These are phyloP conservation scores for Ustilago bromivora DNA, from an alignment of 1,284 basidiomycete genomes.

Conservation along the genomic window DNA sequence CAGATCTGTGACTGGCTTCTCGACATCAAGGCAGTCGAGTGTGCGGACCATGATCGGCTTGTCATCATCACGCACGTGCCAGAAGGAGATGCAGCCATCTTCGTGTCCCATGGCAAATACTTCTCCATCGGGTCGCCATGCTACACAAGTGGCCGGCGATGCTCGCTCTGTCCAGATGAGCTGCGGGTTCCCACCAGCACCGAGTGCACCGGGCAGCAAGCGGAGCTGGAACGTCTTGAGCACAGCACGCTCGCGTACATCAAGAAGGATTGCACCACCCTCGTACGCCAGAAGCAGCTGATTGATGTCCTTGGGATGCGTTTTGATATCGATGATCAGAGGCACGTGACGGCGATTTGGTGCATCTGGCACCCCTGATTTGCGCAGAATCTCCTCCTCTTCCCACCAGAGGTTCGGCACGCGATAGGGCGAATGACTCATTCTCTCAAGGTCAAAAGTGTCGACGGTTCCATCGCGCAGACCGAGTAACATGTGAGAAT, in stretches of 20 bases:
- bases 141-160: constrained; percentile 79
- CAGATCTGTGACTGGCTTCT: constrained; percentile 46
- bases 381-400: constrained; percentile 76
- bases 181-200: constrained; percentile 73
- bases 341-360: constrained; percentile 70
- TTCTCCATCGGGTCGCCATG: constrained; percentile 75
- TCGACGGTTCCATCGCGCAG: constrained; percentile 71
- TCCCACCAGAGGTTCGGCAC: constrained; percentile 76
- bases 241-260: constrained; percentile 57
- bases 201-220: constrained; percentile 61
- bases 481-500: constrained; percentile 77
- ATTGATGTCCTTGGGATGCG: constrained; percentile 85
- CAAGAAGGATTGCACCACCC: constrained; percentile 72
- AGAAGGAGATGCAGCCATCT: constrained; percentile 89
- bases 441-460: constrained; percentile 70
- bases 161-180: constrained; percentile 76
- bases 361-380: constrained; percentile 75
- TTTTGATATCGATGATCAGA: constrained; percentile 66
- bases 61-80: constrained; percentile 84
- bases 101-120: constrained; percentile 77
- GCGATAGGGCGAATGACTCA: constrained; percentile 63
- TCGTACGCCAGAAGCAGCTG: constrained; percentile 84
- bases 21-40: constrained; percentile 59
- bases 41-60: constrained; percentile 80
- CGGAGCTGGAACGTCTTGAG: constrained; percentile 61